phyloP scores from a whole-genome alignment of 1,139 yeast genomes.

The Pichia sp. region DNA sequence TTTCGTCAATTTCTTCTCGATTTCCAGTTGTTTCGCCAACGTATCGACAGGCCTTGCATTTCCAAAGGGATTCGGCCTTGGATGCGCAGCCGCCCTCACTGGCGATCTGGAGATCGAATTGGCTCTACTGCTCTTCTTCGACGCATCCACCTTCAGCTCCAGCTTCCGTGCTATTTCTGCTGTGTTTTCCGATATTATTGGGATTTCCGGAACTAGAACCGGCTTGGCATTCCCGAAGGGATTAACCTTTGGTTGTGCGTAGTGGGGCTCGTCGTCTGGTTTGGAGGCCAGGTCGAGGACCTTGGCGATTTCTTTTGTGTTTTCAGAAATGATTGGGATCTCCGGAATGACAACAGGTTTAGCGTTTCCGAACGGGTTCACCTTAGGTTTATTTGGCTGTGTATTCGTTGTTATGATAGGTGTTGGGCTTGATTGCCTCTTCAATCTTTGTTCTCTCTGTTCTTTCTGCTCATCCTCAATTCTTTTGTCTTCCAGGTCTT shows the following conservation, averaged over 20 bases:
- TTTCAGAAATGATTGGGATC: slow-evolving; percentile 14
- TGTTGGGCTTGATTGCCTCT: neutral
- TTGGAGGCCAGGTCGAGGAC: neutral
- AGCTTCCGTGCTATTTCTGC: neutral
- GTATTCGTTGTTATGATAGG: neutral
- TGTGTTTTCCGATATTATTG: slow-evolving; percentile 12
- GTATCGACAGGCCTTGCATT: slow-evolving; percentile 53
- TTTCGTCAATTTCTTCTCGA: slow-evolving; percentile 45
- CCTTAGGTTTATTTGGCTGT: slow-evolving; percentile 25
- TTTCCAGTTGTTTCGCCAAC: slow-evolving; percentile 41
- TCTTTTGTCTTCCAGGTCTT: slow-evolving; percentile 26
- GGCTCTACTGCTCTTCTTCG: slow-evolving; percentile 17
- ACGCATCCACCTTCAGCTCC: neutral
- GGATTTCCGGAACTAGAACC: slow-evolving; percentile 28
- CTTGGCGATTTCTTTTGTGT: slow-evolving; percentile 7
- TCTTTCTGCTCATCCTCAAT: slow-evolving; percentile 12
- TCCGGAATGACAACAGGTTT: slow-evolving; percentile 38
- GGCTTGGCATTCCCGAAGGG: slow-evolving; percentile 54
- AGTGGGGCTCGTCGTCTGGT: neutral
- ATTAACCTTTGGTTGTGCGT: slow-evolving; percentile 39
- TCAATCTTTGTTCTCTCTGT: slow-evolving; percentile 8
- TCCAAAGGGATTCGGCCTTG: slow-evolving; percentile 49
- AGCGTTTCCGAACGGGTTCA: slow-evolving; percentile 51
- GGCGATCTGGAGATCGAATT: neutral
- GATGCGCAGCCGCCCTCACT: slow-evolving; percentile 22